Evolutionary conservation across 2,329 filamentous ascomycete species (phyloP), one percentile per base, ranked within the genome.

Genomic region (Cladosporium sp.): DNA sequence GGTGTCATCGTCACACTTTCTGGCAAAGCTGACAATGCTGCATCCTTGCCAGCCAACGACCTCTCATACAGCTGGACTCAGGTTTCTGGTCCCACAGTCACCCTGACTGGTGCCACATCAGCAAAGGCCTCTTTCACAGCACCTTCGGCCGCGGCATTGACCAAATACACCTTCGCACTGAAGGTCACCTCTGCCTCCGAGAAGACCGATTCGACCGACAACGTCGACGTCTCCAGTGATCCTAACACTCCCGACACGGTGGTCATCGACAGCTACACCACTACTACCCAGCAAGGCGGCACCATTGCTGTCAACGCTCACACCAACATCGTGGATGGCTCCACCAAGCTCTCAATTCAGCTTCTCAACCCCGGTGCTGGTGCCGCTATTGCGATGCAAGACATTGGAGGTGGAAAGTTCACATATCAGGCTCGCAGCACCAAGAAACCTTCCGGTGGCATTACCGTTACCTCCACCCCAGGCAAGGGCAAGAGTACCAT

Each of bases 301-400:
- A 68, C 67, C 10, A 65, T 73, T 19, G 54, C 59, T 7, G 70
- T 73, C 36, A 64, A 64, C 1, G 73, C 71, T 37, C 67, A 66
- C 28, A 71, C 70, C 15, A 74, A 73, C 48, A 68, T 73, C 10
- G 62, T 67, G 8, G 71, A 71, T 32, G 67, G 68, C 15, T 64
- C 66, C 17, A 68, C 66, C 50, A 64, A 50, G 19, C 65, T 73
- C 64, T 63, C 60, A 1, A 50, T 74, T n/a, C 58, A 66, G 45
- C 54, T 73, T 7, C 52, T 56, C 34, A 70, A 66, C 35, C 65
- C 65, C 0, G 63, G 32, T 3, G 65, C 62, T 2, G 64, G 58
- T 6, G 51, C 68, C 1, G 45, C 61, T 2, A 67, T 72, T 6
- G 19, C 56, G 62, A 66, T 65, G 42, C 53, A 60, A 24, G 64